Conservation (phyloP, 306 rosid genomes). For the Medicago lupulina region DNA sequence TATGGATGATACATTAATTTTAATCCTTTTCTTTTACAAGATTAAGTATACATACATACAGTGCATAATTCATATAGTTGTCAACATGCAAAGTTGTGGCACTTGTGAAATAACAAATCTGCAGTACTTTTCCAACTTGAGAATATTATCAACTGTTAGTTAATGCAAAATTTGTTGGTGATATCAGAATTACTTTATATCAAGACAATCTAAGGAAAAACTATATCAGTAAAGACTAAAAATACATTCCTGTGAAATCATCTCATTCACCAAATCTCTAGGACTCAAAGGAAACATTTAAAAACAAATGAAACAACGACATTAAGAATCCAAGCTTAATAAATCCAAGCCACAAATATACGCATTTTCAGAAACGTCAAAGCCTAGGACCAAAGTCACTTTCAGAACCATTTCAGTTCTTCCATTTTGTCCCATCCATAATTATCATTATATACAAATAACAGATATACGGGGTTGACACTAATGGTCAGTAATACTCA, state of each 20-base stretch:
- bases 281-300: slow-evolving; percentile 24
- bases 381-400: slow-evolving; percentile 33
- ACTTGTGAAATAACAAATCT: background rate
- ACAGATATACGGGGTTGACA: slow-evolving; percentile 16
- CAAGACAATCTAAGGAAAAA: slow-evolving; percentile 17
- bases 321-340: slow-evolving; percentile 36
- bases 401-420: slow-evolving; percentile 25
- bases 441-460: slow-evolving; percentile 50
- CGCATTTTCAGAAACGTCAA: slow-evolving; percentile 38
- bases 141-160: background rate
- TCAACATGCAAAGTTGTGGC: background rate
- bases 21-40: background rate
- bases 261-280: slow-evolving; percentile 43
- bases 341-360: slow-evolving; percentile 45
- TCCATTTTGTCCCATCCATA: slow-evolving; percentile 2
- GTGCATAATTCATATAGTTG: background rate
- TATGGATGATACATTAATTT: background rate
- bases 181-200: slow-evolving; percentile 13
- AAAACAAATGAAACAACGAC: slow-evolving; percentile 34
- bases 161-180: background rate
- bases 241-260: slow-evolving; percentile 37
- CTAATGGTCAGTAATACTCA: slow-evolving; percentile 44
- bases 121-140: background rate
- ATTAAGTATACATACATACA: background rate
- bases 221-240: slow-evolving; percentile 21